phyloP scores from a whole-genome alignment of 2,329 filamentous ascomycete genomes.

The Phialemoniopsis sp. region DNA sequence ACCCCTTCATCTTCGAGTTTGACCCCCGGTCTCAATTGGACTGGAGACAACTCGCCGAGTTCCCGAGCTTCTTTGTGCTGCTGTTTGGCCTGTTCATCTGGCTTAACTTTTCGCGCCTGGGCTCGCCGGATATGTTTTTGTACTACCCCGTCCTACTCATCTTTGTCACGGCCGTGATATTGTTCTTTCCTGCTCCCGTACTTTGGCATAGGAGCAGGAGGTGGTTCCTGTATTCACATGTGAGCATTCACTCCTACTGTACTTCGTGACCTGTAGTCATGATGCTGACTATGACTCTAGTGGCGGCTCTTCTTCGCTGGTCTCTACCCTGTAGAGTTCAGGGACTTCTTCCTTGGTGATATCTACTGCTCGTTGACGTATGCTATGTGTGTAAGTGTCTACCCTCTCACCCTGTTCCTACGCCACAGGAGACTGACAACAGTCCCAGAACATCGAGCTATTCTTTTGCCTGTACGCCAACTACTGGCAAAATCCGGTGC shows the following conservation, averaged over 20 bases:
- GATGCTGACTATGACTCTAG: slow-evolving; percentile 40
- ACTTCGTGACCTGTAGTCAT: neutral
- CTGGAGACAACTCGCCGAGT: slow-evolving; percentile 83
- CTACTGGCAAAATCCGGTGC: slow-evolving; percentile 65
- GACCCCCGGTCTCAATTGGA: slow-evolving; percentile 82
- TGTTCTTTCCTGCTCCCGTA: slow-evolving; percentile 72
- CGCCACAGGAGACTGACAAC: neutral
- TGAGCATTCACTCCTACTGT: slow-evolving; percentile 34
- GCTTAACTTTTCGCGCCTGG: slow-evolving; percentile 78
- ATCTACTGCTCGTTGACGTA: slow-evolving; percentile 98
- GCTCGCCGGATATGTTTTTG: slow-evolving; percentile 64
- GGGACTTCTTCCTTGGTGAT: slow-evolving; percentile 95
- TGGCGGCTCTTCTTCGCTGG: slow-evolving; percentile 84
- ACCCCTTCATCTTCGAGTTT: slow-evolving; percentile 95
- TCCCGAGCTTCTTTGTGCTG: slow-evolving; percentile 80
- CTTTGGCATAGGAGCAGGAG: slow-evolving; percentile 72
- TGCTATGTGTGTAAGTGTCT: slow-evolving; percentile 67
- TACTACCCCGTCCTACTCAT: slow-evolving; percentile 87
- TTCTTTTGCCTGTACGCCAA: slow-evolving; percentile 94
- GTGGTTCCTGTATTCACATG: slow-evolving; percentile 89
- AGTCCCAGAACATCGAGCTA: slow-evolving; percentile 71
- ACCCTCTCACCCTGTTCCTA: fast-evolving
- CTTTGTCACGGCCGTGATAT: slow-evolving; percentile 57
- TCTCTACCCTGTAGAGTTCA: slow-evolving; percentile 89
- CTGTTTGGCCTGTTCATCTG: slow-evolving; percentile 78